phyloP scores from a whole-genome alignment of 352 stramenopile genomes.

The Phytophthora ohioensis region DNA sequence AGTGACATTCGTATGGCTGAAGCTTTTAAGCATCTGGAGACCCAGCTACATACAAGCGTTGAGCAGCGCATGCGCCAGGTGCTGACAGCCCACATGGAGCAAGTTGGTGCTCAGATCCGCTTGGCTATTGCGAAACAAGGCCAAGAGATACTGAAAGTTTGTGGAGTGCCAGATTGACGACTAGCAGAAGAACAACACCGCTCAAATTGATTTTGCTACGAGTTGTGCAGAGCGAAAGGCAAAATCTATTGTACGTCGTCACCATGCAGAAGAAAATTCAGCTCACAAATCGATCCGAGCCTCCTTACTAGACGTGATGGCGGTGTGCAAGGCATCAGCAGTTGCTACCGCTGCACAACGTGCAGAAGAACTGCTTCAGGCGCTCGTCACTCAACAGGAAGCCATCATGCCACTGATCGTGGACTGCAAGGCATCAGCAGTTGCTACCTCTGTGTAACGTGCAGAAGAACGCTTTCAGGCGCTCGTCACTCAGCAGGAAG shows the following conservation, averaged over 20 bases:
- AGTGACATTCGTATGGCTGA: background rate
- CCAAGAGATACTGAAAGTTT: background rate
- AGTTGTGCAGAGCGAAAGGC: constrained; percentile 8
- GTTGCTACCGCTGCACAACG: background rate
- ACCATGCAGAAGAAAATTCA: constrained; percentile 6
- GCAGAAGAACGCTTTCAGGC: too few relatives aligned
- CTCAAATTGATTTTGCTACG: background rate
- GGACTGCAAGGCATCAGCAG: too few relatives aligned
- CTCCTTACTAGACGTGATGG: background rate
- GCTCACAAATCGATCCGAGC: background rate
- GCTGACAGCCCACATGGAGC: background rate
- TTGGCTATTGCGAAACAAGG: background rate
- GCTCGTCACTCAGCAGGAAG: too few relatives aligned
- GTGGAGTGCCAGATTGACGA: background rate
- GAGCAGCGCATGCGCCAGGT: background rate
- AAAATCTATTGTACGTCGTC: constrained; percentile 11
- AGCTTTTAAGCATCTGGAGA: background rate
- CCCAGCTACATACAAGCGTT: background rate
- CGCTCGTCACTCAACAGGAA: too few relatives aligned
- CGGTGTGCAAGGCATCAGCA: background rate
- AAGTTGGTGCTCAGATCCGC: background rate
- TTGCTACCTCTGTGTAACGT: too few relatives aligned
- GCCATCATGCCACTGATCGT: too few relatives aligned
- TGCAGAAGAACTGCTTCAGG: background rate
- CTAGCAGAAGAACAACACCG: background rate